Evolutionary conservation across 805 yeast species (phyloP), one percentile per base, ranked within the genome.

Genomic region (Nakazawaea ishiwadae): DNA sequence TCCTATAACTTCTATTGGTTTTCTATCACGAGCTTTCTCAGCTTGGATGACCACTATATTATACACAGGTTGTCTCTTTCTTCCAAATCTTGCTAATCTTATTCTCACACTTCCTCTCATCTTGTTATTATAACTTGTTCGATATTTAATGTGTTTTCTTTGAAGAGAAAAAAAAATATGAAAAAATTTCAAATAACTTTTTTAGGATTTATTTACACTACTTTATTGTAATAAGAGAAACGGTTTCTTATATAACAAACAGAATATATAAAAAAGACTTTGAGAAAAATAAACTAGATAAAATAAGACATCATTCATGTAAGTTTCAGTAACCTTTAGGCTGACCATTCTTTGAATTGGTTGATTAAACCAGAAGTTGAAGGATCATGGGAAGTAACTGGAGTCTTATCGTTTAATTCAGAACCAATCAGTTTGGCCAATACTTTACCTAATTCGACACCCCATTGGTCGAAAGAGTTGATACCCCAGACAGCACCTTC

Each of bases 401-500:
- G 65, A 35, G 63, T 59, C 23, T 68, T 56, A 59, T 74, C 77
- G 54, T 84, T 85, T 60, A 93, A 80, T 71, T 93, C 97, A 56
- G 77, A 77, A 56, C 95, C 91, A 59, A 93, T 91, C 45, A 77
- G 93, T 81, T 93, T 93, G 61, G 99, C 99, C 62, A 93, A 79
- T 40, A 84, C 95, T 73, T 93, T 93, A 65, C 99, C 99, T 56
- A 93, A 84, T 73, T 93, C 99, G 58, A 93, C 99, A 69, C 99
- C 99, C 96, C 98, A 93, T 75, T 93, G 99, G 74, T 93, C 99
- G 63, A 88, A 93, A 15, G 98, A 91, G 81, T 93, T 93, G 74
- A 93, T 90, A 79, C 95, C 93, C 99, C 99, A 91, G 59, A 93
- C 70, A 44, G 99, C 99, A 71, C 99, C 99, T 73, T 93, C 99